Conservation (phyloP, 2,329 filamentous ascomycete genomes). For the Didymosphaeria variabile region DNA sequence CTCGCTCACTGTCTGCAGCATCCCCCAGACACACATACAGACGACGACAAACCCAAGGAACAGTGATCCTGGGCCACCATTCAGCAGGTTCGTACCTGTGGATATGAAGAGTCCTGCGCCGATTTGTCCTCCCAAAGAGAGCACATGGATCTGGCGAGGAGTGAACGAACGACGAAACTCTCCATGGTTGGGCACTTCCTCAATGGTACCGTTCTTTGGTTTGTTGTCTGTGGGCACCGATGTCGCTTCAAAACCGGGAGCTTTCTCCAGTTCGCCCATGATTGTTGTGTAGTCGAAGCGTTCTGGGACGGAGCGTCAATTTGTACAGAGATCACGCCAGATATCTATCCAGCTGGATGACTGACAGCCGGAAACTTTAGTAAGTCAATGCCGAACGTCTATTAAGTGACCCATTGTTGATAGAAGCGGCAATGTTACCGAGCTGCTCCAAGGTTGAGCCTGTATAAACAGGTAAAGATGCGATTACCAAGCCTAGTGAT, state of each 20-base stretch:
- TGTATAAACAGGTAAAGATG: not conserved
- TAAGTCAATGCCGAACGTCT: not conserved
- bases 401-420: not conserved
- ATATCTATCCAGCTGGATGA: not conserved
- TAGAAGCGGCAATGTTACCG: not conserved
- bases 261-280: slow-evolving; percentile 7
- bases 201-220: not conserved
- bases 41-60: slow-evolving; percentile 36
- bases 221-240: not conserved
- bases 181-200: slow-evolving; percentile 11
- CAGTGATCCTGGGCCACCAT: slow-evolving; percentile 33
- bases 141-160: slow-evolving; percentile 27
- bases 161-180: slow-evolving; percentile 16
- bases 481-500: not conserved
- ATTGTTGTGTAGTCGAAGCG: not conserved
- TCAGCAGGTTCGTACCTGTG: slow-evolving; percentile 37
- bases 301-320: not conserved
- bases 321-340: not conserved
- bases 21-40: slow-evolving; percentile 36
- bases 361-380: not conserved
- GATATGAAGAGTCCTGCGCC: slow-evolving; percentile 46
- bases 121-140: slow-evolving; percentile 42
- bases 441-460: not conserved
- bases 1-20: slow-evolving; percentile 40
- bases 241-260: not conserved